Percentiles rank a stretch among this genome's conserved stretches.
Conservation (phyloP, 805 yeast genomes). For the Kodamaea jinghongensis region DNA sequence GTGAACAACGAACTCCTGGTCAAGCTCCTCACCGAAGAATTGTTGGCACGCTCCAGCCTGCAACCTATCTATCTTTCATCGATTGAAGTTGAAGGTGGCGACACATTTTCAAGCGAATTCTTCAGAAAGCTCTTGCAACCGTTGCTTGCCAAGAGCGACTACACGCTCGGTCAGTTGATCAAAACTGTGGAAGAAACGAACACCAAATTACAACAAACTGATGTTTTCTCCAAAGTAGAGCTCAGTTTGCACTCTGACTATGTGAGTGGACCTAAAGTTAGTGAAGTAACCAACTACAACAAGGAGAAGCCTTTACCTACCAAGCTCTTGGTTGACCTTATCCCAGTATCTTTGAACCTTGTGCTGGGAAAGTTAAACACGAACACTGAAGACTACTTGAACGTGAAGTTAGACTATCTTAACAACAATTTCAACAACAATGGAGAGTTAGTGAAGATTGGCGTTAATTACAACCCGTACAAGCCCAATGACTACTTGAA, state of each 20-base stretch:
- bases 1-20: constrained; percentile 10
- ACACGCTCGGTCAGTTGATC: constrained; percentile 42
- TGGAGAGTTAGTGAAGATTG: constrained; percentile 50
- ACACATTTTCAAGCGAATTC: constrained; percentile 43
- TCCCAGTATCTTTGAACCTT: constrained; percentile 34
- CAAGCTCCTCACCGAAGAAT: constrained; percentile 24
- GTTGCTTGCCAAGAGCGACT: constrained; percentile 38
- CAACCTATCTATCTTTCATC: constrained; percentile 36
- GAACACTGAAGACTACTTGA: constrained; percentile 38
- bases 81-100: constrained; percentile 43
- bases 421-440: constrained; percentile 47
- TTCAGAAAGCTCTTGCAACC: constrained; percentile 47
- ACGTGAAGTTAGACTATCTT: constrained; percentile 37
- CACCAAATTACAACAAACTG: constrained; percentile 40
- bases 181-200: constrained; percentile 29
- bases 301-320: constrained; percentile 44
- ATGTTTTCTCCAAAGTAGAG: constrained; percentile 41
- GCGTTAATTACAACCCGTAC: constrained; percentile 49
- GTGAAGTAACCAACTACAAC: constrained; percentile 26
- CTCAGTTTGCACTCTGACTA: constrained; percentile 40
- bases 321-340: constrained; percentile 41
- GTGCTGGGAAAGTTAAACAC: constrained; percentile 35
- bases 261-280: constrained; percentile 27
- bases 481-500: constrained; percentile 46
- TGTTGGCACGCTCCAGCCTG: constrained; percentile 27